These are phyloP conservation scores for Paraphaeosphaeria minitans DNA, from an alignment of 2,329 filamentous ascomycete species.

Conservation along the genomic window DNA sequence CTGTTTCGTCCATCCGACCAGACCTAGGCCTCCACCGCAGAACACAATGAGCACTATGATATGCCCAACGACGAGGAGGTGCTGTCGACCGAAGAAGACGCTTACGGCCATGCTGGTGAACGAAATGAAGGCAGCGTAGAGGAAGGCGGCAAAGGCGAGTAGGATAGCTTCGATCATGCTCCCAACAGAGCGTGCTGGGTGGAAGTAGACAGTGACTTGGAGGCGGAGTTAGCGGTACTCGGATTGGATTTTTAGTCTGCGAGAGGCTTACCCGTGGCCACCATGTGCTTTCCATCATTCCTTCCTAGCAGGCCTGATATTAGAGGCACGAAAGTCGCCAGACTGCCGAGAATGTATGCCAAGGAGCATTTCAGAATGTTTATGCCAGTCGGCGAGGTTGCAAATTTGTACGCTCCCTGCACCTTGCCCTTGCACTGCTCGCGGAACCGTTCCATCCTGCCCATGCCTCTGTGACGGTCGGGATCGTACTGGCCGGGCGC, in stretches of 20 bases:
- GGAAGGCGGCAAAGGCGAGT: constrained; percentile 76
- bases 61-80: constrained; percentile 74
- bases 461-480: constrained; percentile 36
- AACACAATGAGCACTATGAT: constrained; percentile 80
- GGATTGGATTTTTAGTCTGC: neutral
- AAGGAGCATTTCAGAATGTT: constrained; percentile 89
- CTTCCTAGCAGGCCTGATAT: constrained; percentile 76
- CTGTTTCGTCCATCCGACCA: constrained; percentile 88
- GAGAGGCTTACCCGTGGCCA: constrained; percentile 64
- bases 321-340: constrained; percentile 80
- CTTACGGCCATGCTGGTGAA: constrained; percentile 88
- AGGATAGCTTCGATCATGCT: constrained; percentile 88
- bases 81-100: constrained; percentile 73
- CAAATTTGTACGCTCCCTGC: constrained; percentile 61
- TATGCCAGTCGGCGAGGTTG: constrained; percentile 73
- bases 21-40: constrained; percentile 82
- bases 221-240: neutral
- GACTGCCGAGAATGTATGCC: constrained; percentile 83
- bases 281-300: constrained; percentile 91
- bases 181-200: constrained; percentile 82
- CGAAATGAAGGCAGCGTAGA: constrained; percentile 77
- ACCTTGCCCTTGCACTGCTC: constrained; percentile 38
- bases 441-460: constrained; percentile 41
- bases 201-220: constrained; percentile 85
- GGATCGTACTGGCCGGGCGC: constrained; percentile 37